Conservation (phyloP, 1,284 basidiomycete genomes). For the Heterobasidion irregulare region DNA sequence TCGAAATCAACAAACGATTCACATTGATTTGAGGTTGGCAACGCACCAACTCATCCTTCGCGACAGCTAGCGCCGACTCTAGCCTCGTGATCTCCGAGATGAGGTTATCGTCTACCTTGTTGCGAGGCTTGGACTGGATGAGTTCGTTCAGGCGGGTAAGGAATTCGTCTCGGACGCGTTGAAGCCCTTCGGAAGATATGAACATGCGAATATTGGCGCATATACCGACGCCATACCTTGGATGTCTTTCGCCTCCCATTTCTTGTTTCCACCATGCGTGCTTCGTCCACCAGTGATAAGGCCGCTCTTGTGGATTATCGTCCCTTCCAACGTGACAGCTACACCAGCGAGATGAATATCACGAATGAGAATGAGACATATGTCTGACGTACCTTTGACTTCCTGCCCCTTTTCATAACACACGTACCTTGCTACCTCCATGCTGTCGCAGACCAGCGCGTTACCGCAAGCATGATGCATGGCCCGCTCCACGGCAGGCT, state of each 20-base stretch:
- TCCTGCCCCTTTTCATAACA: conserved; percentile 94
- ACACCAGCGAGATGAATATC: neutral
- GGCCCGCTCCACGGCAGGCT: conserved; percentile 81
- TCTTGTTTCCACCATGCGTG: conserved; percentile 61
- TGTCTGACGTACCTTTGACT: conserved; percentile 71
- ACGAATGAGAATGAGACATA: neutral
- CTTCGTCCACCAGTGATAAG: conserved; percentile 94
- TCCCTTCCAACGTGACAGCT: conserved; percentile 97
- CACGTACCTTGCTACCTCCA: conserved; percentile 86
- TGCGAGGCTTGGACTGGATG: conserved; percentile 71
- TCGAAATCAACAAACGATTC: conserved; percentile 1
- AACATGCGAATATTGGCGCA: neutral
- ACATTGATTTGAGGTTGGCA: conserved; percentile 1
- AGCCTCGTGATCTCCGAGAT: conserved; percentile 72
- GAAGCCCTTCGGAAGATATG: conserved; percentile 42
- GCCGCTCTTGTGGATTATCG: conserved; percentile 95
- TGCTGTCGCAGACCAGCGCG: conserved; percentile 89
- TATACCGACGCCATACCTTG: conserved; percentile 43
- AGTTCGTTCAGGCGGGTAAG: conserved; percentile 79
- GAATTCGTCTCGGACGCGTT: conserved; percentile 67
- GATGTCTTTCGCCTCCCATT: conserved; percentile 93
- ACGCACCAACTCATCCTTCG: conserved; percentile 78
- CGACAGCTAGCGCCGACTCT: conserved; percentile 66
- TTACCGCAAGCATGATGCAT: conserved; percentile 97
- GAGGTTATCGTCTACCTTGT: conserved; percentile 77